phyloP scores from a whole-genome alignment of 75 land plant genomes.

The Pinus taeda region DNA sequence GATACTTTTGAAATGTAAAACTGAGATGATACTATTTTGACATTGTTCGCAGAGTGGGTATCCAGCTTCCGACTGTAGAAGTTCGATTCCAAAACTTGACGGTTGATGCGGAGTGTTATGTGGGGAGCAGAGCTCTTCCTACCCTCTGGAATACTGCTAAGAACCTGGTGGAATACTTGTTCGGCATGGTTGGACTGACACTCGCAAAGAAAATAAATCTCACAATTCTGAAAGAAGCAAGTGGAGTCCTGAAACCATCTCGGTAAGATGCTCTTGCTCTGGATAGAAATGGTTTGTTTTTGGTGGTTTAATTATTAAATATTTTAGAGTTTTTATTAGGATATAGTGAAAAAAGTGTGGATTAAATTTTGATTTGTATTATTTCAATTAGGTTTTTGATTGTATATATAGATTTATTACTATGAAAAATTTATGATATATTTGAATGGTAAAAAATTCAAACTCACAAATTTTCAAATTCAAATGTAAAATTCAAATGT shows the following conservation, averaged over 20 bases:
- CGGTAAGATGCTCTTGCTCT: constrained; percentile 28
- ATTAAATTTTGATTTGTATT: too few species aligned
- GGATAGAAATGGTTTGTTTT: too few species aligned
- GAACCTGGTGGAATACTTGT: constrained; percentile 46
- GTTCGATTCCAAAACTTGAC: constrained; percentile 69
- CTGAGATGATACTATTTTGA: not conserved
- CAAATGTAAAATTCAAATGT: too few species aligned
- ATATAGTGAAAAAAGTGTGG: too few species aligned
- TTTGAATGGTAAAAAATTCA: too few species aligned
- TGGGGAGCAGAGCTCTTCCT: constrained; percentile 69
- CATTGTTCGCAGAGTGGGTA: constrained; percentile 51
- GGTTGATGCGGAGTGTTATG: constrained; percentile 60
- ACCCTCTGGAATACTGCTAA: constrained; percentile 44
- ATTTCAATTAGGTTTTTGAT: too few species aligned
- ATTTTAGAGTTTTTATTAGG: too few species aligned
- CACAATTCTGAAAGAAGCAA: constrained; percentile 65
- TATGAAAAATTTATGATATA: too few species aligned
- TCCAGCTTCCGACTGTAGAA: constrained; percentile 73
- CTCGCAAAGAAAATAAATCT: constrained; percentile 52
- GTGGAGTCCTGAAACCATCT: constrained; percentile 74
- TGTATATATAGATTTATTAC: too few species aligned
- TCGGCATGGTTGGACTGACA: constrained; percentile 45
- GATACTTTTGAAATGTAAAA: not conserved
- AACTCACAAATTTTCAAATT: too few species aligned
- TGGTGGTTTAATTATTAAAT: too few species aligned